Conservation (phyloP, 129 eudicot species). For the Flaveria linearis region DNA sequence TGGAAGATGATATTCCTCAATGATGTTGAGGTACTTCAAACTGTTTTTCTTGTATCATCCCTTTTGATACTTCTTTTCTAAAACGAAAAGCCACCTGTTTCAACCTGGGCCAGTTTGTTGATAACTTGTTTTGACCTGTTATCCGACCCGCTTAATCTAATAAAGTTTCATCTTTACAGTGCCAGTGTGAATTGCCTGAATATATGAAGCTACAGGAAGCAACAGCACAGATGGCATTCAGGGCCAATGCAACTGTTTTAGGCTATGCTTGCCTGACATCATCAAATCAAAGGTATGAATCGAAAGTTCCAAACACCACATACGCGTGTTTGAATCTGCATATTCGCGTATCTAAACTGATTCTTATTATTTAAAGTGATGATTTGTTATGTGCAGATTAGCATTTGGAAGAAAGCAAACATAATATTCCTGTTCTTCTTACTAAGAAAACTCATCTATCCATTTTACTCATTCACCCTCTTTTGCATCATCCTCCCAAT, state of each 20-base stretch:
- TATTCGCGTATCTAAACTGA: neutral
- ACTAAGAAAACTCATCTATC: slow-evolving; percentile 75
- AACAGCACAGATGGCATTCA: slow-evolving; percentile 98
- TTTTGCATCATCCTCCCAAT: slow-evolving; percentile 90
- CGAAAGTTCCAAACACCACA: no score
- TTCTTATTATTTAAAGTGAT: neutral
- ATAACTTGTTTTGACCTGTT: neutral
- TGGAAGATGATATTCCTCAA: slow-evolving; percentile 92
- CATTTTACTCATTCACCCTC: slow-evolving; percentile 89
- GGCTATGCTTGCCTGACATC: slow-evolving; percentile 78
- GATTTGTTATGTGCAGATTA: slow-evolving; percentile 57
- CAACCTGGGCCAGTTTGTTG: neutral
- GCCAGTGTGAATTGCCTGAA: slow-evolving; percentile 92
- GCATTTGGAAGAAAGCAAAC: slow-evolving; percentile 88
- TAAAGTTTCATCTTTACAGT: slow-evolving; percentile 38
- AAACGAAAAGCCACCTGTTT: neutral
- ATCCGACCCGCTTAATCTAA: neutral
- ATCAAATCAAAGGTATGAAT: slow-evolving; percentile 73
- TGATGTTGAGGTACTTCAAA: slow-evolving; percentile 74
- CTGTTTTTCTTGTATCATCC: neutral
- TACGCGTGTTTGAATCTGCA: neutral
- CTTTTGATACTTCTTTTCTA: neutral
- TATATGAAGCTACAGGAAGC: slow-evolving; percentile 95
- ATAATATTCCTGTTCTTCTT: slow-evolving; percentile 87
- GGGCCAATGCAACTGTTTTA: slow-evolving; percentile 97